Conservation (phyloP, 2,329 filamentous ascomycete genomes). For the Fusarium duplospermum region DNA sequence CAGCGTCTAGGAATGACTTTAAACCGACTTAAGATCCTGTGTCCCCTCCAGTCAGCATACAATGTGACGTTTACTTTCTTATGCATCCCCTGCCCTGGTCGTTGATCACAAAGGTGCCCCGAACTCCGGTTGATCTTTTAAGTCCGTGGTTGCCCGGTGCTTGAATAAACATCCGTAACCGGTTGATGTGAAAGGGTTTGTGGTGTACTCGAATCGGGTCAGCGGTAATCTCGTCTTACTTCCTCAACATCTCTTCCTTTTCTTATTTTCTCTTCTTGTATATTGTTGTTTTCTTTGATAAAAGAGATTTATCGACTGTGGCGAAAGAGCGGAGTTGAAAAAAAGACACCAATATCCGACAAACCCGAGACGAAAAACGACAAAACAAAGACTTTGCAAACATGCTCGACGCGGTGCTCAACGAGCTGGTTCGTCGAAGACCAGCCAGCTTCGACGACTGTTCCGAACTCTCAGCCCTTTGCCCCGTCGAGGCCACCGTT, state of each 20-base stretch:
- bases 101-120: background rate
- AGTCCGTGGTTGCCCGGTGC: background rate
- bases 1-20: background rate
- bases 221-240: background rate
- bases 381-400: background rate
- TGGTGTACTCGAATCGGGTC: background rate
- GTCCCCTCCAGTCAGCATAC: too few relatives aligned
- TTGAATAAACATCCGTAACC: background rate
- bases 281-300: background rate
- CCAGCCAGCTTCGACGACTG: conserved; percentile 44
- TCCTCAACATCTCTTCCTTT: background rate
- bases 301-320: background rate
- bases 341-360: background rate
- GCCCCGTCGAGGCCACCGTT: conserved; percentile 64
- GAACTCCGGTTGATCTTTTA: background rate
- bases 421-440: conserved; percentile 26
- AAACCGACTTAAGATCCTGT: background rate
- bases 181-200: background rate
- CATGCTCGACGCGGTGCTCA: conserved; percentile 14
- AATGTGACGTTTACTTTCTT: background rate
- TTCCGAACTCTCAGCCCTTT: conserved; percentile 53
- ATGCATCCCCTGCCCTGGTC: background rate
- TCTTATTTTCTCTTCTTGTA: background rate
- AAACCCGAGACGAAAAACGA: background rate
- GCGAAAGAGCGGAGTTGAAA: background rate